Conservation (phyloP, 306 rosid genomes). For the Astragalus membranaceus region DNA sequence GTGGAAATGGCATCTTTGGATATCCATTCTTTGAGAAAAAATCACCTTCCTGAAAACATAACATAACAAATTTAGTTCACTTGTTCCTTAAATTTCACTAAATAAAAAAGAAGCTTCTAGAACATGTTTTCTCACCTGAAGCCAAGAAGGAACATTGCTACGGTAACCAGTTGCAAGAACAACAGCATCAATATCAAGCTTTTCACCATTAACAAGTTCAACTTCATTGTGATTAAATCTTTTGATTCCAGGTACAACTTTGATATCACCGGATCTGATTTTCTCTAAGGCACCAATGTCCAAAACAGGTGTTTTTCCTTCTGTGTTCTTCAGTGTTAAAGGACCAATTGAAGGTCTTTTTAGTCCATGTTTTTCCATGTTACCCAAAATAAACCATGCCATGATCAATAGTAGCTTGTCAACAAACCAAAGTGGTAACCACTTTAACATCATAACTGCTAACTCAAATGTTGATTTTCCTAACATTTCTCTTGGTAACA, state of each 20-base stretch:
- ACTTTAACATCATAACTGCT: conserved; percentile 54
- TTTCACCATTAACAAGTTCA: conserved; percentile 57
- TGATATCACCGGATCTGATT: conserved; percentile 76
- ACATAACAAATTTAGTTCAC: conserved; percentile 24
- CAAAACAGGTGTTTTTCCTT: conserved; percentile 84
- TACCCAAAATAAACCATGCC: conserved; percentile 66
- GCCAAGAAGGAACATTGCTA: conserved; percentile 95
- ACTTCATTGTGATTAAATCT: conserved; percentile 30
- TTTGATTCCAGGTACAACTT: conserved; percentile 64
- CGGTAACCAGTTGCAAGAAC: conserved; percentile 87
- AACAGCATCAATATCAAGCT: conserved; percentile 53
- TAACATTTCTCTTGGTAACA: conserved; percentile 67
- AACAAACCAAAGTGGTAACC: conserved; percentile 81
- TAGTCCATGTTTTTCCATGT: conserved; percentile 57
- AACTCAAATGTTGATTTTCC: conserved; percentile 75
- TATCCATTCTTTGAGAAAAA: conserved; percentile 76
- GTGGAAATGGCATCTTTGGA: conserved; percentile 73
- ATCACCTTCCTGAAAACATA: conserved; percentile 60
- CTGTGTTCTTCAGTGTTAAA: conserved; percentile 60
- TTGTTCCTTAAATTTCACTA: no score
- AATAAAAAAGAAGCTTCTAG: no score
- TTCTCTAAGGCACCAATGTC: conserved; percentile 69
- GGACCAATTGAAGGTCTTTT: conserved; percentile 75
- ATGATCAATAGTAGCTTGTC: conserved; percentile 61
- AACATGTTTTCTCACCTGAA: conserved; percentile 58